Percentiles rank a stretch among this genome's conserved stretches.
These are phyloP conservation scores for Rhizopogon vinicolor DNA, from an alignment of 768 basidiomycete genomes.

Conservation along the genomic window DNA sequence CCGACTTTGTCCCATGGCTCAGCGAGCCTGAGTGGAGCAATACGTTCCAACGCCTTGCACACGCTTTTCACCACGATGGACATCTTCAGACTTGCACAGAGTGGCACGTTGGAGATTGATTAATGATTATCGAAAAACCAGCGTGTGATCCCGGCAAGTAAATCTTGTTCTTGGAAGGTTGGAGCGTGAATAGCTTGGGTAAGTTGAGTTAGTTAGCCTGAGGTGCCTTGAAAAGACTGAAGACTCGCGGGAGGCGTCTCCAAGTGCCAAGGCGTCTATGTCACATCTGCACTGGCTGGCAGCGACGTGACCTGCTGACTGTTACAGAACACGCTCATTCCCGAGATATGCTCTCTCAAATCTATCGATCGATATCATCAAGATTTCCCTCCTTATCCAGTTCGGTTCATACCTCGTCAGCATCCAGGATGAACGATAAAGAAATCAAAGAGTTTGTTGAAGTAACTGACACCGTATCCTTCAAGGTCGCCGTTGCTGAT, in stretches of 20 bases:
- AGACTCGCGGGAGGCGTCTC: not conserved
- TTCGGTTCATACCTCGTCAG: not conserved
- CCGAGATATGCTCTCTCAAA: conserved; percentile 4
- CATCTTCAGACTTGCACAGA: not conserved
- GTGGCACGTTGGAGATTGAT: not conserved
- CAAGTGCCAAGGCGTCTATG: not conserved
- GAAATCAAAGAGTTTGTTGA: not conserved
- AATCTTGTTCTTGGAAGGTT: not conserved
- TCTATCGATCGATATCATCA: conserved; percentile 4
- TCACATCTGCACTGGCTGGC: not conserved
- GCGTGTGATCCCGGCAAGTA: not conserved
- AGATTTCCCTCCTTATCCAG: conserved; percentile 1
- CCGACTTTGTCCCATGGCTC: conserved; percentile 95
- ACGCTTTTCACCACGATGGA: conserved; percentile 37
- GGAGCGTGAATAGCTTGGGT: not conserved
- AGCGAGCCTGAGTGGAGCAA: conserved; percentile 83
- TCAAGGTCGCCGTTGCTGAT: not conserved
- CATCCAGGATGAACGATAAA: not conserved
- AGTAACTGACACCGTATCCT: not conserved
- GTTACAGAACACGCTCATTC: not conserved
- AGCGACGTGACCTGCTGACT: not conserved
- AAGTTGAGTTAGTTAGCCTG: not conserved
- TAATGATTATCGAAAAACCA: not conserved
- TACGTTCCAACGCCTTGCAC: conserved; percentile 69
- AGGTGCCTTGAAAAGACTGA: not conserved